These are phyloP conservation scores for Pichia norvegensis DNA, from an alignment of 1,139 yeast species.

Conservation along the genomic window DNA sequence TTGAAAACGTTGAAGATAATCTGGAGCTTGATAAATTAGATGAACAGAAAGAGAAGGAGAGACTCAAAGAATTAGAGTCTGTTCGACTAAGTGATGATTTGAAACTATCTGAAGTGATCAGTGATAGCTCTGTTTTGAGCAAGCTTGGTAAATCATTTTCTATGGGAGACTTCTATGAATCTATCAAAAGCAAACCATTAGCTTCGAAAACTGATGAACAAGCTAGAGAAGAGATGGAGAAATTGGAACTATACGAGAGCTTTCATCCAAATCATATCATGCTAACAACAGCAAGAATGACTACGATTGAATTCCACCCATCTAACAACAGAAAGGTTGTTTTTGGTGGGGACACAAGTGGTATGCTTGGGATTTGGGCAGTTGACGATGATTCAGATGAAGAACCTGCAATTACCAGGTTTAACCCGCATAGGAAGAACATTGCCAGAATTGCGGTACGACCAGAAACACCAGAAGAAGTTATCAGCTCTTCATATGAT, in stretches of 20 bases:
- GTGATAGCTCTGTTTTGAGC: constrained; percentile 20
- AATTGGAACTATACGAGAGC: constrained; percentile 42
- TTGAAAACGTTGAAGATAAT: constrained; percentile 33
- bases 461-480: constrained; percentile 38
- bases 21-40: constrained; percentile 12
- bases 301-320: constrained; percentile 73
- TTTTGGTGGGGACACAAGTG: constrained; percentile 81
- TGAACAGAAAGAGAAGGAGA: constrained; percentile 35
- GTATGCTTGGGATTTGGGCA: constrained; percentile 87
- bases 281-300: constrained; percentile 65
- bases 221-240: constrained; percentile 46
- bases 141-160: constrained; percentile 51
- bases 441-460: constrained; percentile 53
- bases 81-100: constrained; percentile 58
- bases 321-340: constrained; percentile 52
- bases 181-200: constrained; percentile 30
- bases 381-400: constrained; percentile 39
- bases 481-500: constrained; percentile 75
- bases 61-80: constrained; percentile 43
- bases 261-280: constrained; percentile 67
- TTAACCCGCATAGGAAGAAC: constrained; percentile 71
- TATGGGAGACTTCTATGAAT: constrained; percentile 71
- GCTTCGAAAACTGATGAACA: constrained; percentile 35
- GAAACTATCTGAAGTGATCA: constrained; percentile 48
- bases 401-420: constrained; percentile 50